Evolutionary conservation across 2,329 filamentous ascomycete genomes (phyloP).

Genomic region (Fusarium sp.): DNA sequence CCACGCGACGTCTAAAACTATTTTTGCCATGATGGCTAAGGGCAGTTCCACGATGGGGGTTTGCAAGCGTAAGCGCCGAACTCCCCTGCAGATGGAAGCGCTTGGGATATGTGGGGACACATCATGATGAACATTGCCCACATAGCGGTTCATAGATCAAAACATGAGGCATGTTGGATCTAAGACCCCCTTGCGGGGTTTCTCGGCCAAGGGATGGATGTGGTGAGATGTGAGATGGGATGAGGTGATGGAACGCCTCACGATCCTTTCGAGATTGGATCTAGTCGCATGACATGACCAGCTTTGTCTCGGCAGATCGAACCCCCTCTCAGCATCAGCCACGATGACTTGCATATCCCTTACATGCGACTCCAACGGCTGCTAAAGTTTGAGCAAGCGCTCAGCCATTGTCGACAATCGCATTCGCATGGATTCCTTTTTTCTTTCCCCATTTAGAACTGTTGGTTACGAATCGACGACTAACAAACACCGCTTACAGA

Average conservation of each 20-base stretch:
- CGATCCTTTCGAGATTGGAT: conserved; percentile 35
- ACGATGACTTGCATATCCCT: conserved; percentile 41
- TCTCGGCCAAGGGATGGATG: conserved; percentile 18
- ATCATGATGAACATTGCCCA: conserved; percentile 37
- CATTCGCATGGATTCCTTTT: conserved; percentile 15
- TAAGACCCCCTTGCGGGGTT: conserved; percentile 30
- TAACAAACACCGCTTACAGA: conserved; percentile 59
- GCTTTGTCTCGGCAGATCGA: conserved; percentile 39
- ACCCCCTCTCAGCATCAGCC: conserved; percentile 33
- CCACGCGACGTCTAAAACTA: conserved; percentile 36
- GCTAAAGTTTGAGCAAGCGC: conserved; percentile 25
- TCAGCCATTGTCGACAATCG: conserved; percentile 30
- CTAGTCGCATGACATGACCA: conserved; percentile 34
- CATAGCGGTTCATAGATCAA: conserved; percentile 25
- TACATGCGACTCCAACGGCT: conserved; percentile 39
- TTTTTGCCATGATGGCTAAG: conserved; percentile 42
- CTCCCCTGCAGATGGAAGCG: conserved; percentile 44
- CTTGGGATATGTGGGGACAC: conserved; percentile 41
- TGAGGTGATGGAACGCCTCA: conserved; percentile 23
- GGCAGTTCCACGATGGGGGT: conserved; percentile 36
- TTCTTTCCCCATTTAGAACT: conserved; percentile 32
- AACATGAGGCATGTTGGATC: conserved; percentile 35
- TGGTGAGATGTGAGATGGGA: conserved; percentile 24
- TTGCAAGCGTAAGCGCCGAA: conserved; percentile 45
- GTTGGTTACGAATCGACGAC: conserved; percentile 25